Evolutionary conservation across 2,329 filamentous ascomycete genomes (phyloP).

Genomic region (Talaromyces sp.): DNA sequence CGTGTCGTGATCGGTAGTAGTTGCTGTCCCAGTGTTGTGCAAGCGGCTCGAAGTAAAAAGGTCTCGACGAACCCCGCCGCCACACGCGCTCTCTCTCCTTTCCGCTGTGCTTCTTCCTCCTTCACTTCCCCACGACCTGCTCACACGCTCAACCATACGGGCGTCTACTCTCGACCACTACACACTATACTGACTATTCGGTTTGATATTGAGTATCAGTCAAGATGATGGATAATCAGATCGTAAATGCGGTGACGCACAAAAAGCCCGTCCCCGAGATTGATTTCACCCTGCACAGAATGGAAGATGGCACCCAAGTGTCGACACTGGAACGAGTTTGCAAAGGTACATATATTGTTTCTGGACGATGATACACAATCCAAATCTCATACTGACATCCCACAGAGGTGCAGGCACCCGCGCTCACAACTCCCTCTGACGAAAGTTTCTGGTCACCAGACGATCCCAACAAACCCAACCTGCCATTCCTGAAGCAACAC

Average conservation of each 20-base stretch:
- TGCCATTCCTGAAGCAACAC: constrained; percentile 94
- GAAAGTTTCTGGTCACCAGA: constrained; percentile 91
- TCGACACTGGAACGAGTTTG: constrained; percentile 94
- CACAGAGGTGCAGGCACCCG: constrained; percentile 93
- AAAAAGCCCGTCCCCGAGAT: constrained; percentile 97
- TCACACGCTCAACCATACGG: constrained; percentile 1
- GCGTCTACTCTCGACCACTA: not conserved
- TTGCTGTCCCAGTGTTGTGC: constrained; percentile 6
- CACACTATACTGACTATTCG: not conserved
- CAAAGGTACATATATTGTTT: constrained; percentile 68
- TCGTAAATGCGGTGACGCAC: constrained; percentile 87
- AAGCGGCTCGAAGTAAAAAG: constrained; percentile 8
- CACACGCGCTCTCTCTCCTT: constrained; percentile 2
- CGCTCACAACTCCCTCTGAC: constrained; percentile 85
- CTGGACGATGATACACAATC: not conserved
- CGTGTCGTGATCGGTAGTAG: constrained; percentile 6
- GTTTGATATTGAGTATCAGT: not conserved
- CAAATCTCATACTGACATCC: constrained; percentile 16
- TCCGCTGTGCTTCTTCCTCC: not conserved
- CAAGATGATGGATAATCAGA: constrained; percentile 23
- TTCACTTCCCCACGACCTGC: not conserved
- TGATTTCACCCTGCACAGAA: constrained; percentile 95
- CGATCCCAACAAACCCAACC: constrained; percentile 81
- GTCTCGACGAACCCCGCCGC: constrained; percentile 14
- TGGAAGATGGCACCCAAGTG: constrained; percentile 95